These are phyloP conservation scores for Myriosclerotinia scirpicola DNA, from an alignment of 2,329 filamentous ascomycete genomes.

Conservation along the genomic window DNA sequence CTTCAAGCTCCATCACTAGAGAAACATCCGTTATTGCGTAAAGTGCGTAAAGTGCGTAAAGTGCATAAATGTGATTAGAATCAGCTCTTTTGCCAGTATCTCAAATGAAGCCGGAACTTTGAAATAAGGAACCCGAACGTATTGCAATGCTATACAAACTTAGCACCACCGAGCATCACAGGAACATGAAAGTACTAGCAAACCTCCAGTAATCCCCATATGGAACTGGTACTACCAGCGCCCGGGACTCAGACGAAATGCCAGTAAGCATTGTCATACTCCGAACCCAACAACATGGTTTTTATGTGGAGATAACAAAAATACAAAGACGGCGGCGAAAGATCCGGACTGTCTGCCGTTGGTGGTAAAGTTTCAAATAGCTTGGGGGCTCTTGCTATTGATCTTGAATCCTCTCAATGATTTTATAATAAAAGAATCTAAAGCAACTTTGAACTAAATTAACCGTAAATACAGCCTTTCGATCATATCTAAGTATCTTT, in stretches of 20 bases:
- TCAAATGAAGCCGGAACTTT: too few species aligned
- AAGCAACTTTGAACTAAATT: too few species aligned
- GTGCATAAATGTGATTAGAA: too few species aligned
- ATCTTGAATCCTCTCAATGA: neutral
- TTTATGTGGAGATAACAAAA: neutral
- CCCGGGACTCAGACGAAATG: neutral
- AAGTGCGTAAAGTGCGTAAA: too few species aligned
- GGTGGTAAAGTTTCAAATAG: neutral
- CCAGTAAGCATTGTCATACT: neutral
- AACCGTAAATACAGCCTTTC: neutral
- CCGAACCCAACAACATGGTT: neutral
- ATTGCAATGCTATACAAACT: too few species aligned
- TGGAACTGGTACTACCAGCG: neutral
- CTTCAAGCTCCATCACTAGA: neutral
- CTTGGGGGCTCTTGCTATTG: neutral
- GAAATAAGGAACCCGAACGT: too few species aligned
- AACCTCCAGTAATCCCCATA: too few species aligned
- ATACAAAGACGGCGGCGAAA: neutral
- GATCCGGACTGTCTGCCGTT: neutral
- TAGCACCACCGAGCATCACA: neutral
- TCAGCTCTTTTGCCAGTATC: too few species aligned
- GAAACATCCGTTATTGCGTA: neutral
- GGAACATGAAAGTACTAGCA: neutral
- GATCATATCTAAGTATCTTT: too few species aligned
- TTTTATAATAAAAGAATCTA: neutral